phyloP scores from a whole-genome alignment of 208 protist genomes.

The Blechomonas ayalai region DNA sequence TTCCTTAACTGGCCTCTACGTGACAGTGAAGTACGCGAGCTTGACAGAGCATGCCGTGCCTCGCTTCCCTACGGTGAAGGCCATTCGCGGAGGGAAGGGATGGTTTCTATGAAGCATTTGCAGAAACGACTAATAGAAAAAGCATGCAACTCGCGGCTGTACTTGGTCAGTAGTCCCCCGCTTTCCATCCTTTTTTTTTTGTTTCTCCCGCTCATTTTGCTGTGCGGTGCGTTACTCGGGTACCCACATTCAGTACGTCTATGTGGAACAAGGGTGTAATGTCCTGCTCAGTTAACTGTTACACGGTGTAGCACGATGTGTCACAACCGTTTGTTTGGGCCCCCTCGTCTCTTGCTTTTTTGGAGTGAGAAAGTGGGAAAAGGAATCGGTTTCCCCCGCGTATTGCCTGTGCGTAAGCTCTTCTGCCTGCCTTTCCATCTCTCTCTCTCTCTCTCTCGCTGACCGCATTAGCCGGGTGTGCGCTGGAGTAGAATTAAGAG shows the following conservation, averaged over 20 bases:
- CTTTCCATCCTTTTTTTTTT: conserved; percentile 8
- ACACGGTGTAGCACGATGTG: no score
- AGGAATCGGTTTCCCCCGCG: not conserved
- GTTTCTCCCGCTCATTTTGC: not conserved
- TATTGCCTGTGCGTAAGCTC: no score
- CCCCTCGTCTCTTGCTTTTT: not conserved
- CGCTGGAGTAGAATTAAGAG: no score
- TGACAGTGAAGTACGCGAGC: conserved; percentile 72
- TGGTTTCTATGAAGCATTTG: conserved; percentile 54
- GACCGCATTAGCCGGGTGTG: no score
- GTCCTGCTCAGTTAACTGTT: no score
- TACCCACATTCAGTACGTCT: not conserved
- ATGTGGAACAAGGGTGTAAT: no score
- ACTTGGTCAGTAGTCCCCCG: no score
- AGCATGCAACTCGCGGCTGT: no score
- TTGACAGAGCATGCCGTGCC: conserved; percentile 81
- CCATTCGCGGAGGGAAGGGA: conserved; percentile 78
- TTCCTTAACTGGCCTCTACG: conserved; percentile 75
- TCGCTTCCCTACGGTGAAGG: conserved; percentile 79
- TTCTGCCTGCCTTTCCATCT: not conserved
- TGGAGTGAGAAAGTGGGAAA: not conserved
- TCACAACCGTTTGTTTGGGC: no score
- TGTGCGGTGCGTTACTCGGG: not conserved
- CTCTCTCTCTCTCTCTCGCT: conserved; percentile 6
- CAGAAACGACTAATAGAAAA: no score